Evolutionary conservation across 345 rosid species (phyloP), one percentile per base, ranked within the genome.

Genomic region (Populus pruinosa): DNA sequence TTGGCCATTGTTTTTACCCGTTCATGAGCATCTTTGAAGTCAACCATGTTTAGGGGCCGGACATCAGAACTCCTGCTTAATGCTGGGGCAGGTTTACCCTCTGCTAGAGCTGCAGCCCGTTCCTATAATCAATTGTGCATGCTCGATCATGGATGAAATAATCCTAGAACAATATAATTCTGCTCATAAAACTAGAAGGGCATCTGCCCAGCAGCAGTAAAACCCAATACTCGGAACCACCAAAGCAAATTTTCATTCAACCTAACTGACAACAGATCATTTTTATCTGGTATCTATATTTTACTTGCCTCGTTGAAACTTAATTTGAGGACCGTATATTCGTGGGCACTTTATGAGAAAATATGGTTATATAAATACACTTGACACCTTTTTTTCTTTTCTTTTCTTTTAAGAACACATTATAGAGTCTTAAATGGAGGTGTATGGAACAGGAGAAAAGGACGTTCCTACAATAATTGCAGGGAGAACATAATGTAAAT

Each of bases 21-120:
- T 77, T 91, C 93, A 78, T 89, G 97, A 67, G 97, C 95, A 70
- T 90, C 78, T 87, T 78, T 90, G 62, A 94, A 94, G 87, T 94
- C 98, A 0, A 86, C 88, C 93, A 93, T 88, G 80, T 87, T 89
- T 64, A 94, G 83, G 81, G 95, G 82, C 76, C 98, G 88, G 70
- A 93, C 83, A 71, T 93, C 97, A 44, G 81, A 82, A 78, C 93
- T 88, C 18, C 91, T 90, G 71, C 90, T 87, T 80, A 89, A 82
- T 61, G 94, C 87, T 2, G 98, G 98, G 49, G 91, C 82, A 75
- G 87, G 87, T 80, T 89, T 88, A 55, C 95, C 93, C 79, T 94
- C 95, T 33, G 89, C 95, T 70, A 83, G 69, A 77, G 97, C 97
- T 72, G 88, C 88, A 80, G 85, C 89, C 21, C 77, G 83, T 77